Evolutionary conservation across 306 rosid genomes (phyloP), one percentile per base, ranked within the genome.

Genomic region (Gastrolobium bilobum): DNA sequence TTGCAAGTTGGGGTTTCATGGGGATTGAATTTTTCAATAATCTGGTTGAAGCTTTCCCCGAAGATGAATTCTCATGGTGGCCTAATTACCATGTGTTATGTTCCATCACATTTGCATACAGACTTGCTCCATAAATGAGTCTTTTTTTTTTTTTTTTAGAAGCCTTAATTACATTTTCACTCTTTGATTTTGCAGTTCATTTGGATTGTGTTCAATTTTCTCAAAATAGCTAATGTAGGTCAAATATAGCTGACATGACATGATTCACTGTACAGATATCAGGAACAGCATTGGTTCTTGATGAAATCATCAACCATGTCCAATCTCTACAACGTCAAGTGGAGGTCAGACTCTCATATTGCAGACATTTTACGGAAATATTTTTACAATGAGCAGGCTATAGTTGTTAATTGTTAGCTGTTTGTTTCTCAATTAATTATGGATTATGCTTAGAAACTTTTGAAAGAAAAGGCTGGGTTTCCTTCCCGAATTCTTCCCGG

Each of bases 281-380:
- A 73, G 95, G 98, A 53, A 94, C 97, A 10, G 97, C 98, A 29
- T 70, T 89, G 79, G 98, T 94, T 84, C 90, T 94, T 74, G 98
- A 94, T 79, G 97, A 94, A 86, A 94, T 90, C 79, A 94, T 94
- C 87, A 92, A 88, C 84, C 98, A 94, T 51, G 98, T 94, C 46
- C 98, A 92, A 57, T 90, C 93, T 60, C 85, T 94, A 47, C 98
- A 94, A 82, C 95, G 81, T 71, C 97, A 94, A 88, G 98, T 94
- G 80, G 98, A 94, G 98, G 98, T 94, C 76, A 84, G 92, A 78
- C 38, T 81, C 73, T 76, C 72, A 68, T 71, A 59, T 78, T 79
- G 82, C 65, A 46, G 58, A 9, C 42, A 60, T 54, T 59, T 78
- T 65, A 71, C 43, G 4, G 51, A 31, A 35, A 76, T 43, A 38